Evolutionary conservation across 306 rosid species (phyloP), one percentile per base, ranked within the genome.

Genomic region (Fragaria nilgerrensis): DNA sequence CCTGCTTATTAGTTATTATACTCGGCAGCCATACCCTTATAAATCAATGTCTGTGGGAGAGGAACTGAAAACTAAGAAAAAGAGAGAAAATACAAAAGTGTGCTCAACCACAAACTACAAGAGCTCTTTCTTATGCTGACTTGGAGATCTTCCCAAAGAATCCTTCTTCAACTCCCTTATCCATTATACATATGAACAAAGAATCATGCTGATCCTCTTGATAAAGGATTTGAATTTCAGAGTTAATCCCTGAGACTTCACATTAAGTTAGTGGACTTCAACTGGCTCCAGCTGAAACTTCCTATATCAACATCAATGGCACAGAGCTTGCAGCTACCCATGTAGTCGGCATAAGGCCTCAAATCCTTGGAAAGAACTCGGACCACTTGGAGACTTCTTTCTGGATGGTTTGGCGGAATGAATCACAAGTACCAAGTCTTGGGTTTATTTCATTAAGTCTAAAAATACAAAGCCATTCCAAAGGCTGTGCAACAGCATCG

Each of bases 401-500:
- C 63, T 68, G 27, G 65, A 45, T 37, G 73, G 84, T 48, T 39
- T 29, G 45, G 39, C 58, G 49, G n/a, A 48, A 81, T 52, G 44
- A 79, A 79, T 70, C 76, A 55, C 61, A 75, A 72, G 76, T 65
- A 61, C 74, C 74, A 75, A 69, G 22, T 77, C 62, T 45, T 5
- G 75, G 71, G 72, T 72, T 86, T 88, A 92, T 78, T 82, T 95
- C 98, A 92, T 91, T 49, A 96, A 72, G 74, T 88, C 97, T 70
- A 96, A 82, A 78, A 89, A 96, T 72, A 96, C 96, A 45, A 92
- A 96, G 78, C 90, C 94, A 78, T 96, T 96, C 98, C 98, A 96
- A 80, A 96, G 96, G 89, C 99, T 96, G 81, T 96, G 99, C 94
- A 92, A 88, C 61, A 96, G 85, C 93, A 96, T 91, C 45, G 99